Base-by-base conservation (phyloP, 2,329 filamentous ascomycete genomes). In the Coniochaeta sp. region DNA sequence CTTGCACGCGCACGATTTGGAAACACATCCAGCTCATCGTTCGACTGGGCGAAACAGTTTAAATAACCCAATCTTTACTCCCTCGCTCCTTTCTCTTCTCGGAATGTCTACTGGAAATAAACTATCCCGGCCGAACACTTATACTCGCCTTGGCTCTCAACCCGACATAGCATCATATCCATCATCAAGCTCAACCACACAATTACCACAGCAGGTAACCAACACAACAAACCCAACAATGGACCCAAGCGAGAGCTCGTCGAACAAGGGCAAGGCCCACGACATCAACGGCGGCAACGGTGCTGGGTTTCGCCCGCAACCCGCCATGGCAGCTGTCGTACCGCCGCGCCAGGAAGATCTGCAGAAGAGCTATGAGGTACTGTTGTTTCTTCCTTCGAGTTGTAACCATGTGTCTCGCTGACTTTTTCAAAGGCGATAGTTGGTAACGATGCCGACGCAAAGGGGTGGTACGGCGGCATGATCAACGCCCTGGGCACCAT, bases 381-480 rank as follows among this genome's bases (percentile, higher is more conserved):
- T n/a, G n/a, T n/a, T n/a, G n/a, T n/a, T n/a, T n/a, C n/a, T n/a
- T n/a, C n/a, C n/a, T n/a, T n/a, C n/a, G n/a, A n/a, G n/a, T n/a
- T n/a, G n/a, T n/a, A n/a, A n/a, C n/a, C n/a, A n/a, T n/a, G n/a
- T n/a, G n/a, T n/a, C n/a, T n/a, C n/a, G n/a, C n/a, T n/a, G n/a
- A n/a, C n/a, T n/a, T n/a, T n/a, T n/a, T n/a, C n/a, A n/a, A n/a
- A n/a, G n/a, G 75, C 71, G 50, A 69, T 81, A 50, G 73, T 83
- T 52, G 79, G 77, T 58, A 79, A 82, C 50, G 85, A 94, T 58
- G 81, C 81, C 28, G 81, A 81, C 57, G 79, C 82, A 49, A 83
- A 91, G 67, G 88, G 89, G 64, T 96, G 91, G 91, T 99, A 97
- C 64, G 90, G 90, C 20, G 73, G 73, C 55, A 89, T 96, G 85